Evolutionary conservation across 2,329 filamentous ascomycete genomes (phyloP).

Genomic region (Zalaria sp.): DNA sequence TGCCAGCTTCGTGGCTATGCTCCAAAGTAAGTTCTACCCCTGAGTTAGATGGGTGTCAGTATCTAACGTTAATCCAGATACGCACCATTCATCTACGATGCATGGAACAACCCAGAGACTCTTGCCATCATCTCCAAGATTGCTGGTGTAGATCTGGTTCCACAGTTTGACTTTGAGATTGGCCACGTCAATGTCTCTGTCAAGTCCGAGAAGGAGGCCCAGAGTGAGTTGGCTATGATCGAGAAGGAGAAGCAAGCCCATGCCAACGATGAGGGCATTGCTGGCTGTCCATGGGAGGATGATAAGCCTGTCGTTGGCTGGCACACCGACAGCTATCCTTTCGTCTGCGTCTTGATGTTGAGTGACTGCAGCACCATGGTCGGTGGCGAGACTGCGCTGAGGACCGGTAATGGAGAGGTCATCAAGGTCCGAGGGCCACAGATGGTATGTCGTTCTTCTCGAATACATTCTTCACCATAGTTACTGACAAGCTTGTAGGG

Average conservation of each 20-base stretch:
- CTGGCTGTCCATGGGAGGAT: constrained; percentile 29
- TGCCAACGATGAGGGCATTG: constrained; percentile 27
- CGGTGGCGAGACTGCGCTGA: constrained; percentile 50
- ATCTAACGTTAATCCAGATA: constrained; percentile 24
- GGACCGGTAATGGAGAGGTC: constrained; percentile 37
- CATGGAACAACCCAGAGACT: constrained; percentile 43
- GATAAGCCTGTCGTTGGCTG: constrained; percentile 44
- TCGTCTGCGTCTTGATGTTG: constrained; percentile 57
- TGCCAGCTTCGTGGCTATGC: constrained; percentile 42
- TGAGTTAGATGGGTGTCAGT: neutral
- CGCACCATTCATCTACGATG: constrained; percentile 50
- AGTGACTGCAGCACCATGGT: constrained; percentile 49
- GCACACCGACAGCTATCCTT: constrained; percentile 53
- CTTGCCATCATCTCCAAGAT: constrained; percentile 40
- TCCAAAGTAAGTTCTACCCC: constrained; percentile 34
- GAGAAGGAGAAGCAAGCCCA: constrained; percentile 22
- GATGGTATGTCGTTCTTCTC: constrained; percentile 31
- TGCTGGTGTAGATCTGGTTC: constrained; percentile 44
- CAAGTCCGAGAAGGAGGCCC: constrained; percentile 33
- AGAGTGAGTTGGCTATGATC: constrained; percentile 26
- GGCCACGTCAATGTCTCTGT: constrained; percentile 43
- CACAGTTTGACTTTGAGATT: constrained; percentile 43
- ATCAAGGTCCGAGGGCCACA: constrained; percentile 45
- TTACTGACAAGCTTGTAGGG: constrained; percentile 26
- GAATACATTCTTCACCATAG: neutral